These are phyloP conservation scores for Metroxylon sagu DNA, from an alignment of 176 grass and related monocot species.

Conservation along the genomic window DNA sequence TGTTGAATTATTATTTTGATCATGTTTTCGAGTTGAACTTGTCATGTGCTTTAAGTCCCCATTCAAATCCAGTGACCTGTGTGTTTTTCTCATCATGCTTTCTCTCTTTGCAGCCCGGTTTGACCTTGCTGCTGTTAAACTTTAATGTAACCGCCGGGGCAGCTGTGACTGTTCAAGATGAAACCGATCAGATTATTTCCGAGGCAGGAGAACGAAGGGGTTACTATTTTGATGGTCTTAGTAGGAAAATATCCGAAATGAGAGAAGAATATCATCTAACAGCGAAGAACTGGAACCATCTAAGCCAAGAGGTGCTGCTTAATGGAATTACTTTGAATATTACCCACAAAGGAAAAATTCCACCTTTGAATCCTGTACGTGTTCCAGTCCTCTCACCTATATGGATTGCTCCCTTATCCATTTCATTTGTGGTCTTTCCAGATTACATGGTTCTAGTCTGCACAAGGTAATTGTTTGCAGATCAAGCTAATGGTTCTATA, in stretches of 20 bases:
- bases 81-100: too few species aligned
- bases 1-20: too few species aligned
- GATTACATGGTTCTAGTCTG: slow-evolving; percentile 84
- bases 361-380: slow-evolving; percentile 35
- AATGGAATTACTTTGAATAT: slow-evolving; percentile 70
- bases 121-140: slow-evolving; percentile 80
- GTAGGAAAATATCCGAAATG: slow-evolving; percentile 45
- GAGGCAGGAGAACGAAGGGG: slow-evolving; percentile 45
- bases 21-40: too few species aligned
- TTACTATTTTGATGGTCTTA: slow-evolving; percentile 37
- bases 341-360: slow-evolving; percentile 56
- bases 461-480: too few species aligned
- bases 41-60: too few species aligned
- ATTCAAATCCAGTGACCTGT: too few species aligned
- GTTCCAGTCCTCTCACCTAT: slow-evolving; percentile 47
- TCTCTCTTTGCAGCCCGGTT: slow-evolving; percentile 35
- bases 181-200: slow-evolving; percentile 40
- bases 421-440: slow-evolving; percentile 68
- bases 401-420: slow-evolving; percentile 48
- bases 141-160: slow-evolving; percentile 47
- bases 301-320: slow-evolving; percentile 57
- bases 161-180: slow-evolving; percentile 51
- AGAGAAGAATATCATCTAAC: slow-evolving; percentile 89
- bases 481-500: too few species aligned
- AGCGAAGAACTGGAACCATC: slow-evolving; percentile 30